A percentile compares a stretch with the other conserved stretches of the same genome.
Conservation (phyloP, 208 protist genomes). For the Trypanosoma boissoni region DNA sequence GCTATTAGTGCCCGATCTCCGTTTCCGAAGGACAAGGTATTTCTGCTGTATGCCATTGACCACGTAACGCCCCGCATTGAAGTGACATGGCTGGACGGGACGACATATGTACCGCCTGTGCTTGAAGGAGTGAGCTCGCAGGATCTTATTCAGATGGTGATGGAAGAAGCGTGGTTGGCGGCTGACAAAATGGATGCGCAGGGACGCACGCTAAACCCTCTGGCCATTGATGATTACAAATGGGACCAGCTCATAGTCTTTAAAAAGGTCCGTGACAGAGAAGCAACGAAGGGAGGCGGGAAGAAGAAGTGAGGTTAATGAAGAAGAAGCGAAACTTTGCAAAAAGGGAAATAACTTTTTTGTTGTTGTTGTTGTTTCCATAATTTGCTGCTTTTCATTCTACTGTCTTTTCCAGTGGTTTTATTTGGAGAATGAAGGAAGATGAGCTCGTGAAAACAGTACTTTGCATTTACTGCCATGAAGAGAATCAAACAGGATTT, state of each 20-base stretch:
- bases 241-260: slow-evolving; percentile 88
- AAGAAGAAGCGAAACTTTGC: background rate
- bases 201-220: slow-evolving; percentile 72
- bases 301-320: slow-evolving; percentile 28
- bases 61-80: slow-evolving; percentile 84
- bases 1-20: slow-evolving; percentile 73
- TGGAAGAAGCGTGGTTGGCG: slow-evolving; percentile 88
- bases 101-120: slow-evolving; percentile 76
- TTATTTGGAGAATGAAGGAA: too few relatives aligned
- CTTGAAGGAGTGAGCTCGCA: slow-evolving; percentile 78
- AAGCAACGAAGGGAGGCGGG: slow-evolving; percentile 29
- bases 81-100: slow-evolving; percentile 87
- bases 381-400: background rate
- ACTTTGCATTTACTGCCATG: too few relatives aligned
- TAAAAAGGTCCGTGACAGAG: slow-evolving; percentile 84
- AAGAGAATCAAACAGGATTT: too few relatives aligned
- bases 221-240: slow-evolving; percentile 91
- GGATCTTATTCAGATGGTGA: slow-evolving; percentile 89
- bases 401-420: too few relatives aligned
- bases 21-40: slow-evolving; percentile 86
- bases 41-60: slow-evolving; percentile 87
- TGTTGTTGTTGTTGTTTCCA: background rate
- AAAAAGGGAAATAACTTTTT: slow-evolving; percentile 3
- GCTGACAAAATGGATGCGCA: slow-evolving; percentile 84
- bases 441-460: too few relatives aligned